Evolutionary conservation across 176 grass and related monocot genomes (phyloP).

Genomic region (Oryza glumipatula): DNA sequence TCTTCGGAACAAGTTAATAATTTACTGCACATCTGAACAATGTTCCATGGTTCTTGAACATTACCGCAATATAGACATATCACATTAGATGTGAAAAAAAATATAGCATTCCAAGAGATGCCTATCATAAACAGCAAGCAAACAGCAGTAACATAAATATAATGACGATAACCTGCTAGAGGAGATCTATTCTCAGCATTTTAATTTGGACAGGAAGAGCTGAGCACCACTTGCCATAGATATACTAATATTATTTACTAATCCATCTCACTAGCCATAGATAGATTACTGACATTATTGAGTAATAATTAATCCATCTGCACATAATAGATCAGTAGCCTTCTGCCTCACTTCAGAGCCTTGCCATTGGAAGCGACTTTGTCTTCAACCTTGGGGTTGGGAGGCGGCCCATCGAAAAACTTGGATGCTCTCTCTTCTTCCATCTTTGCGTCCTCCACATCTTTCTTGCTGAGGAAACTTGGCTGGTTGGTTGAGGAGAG

Average conservation of each 20-base stretch:
- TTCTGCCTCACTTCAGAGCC: conserved; percentile 28
- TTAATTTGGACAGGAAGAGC: not conserved
- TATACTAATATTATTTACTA: not conserved
- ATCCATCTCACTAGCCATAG: not conserved
- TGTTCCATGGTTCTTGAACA: not conserved
- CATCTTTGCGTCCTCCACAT: conserved; percentile 60
- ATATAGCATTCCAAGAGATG: not conserved
- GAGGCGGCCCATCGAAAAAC: conserved; percentile 41
- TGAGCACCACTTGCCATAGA: not conserved
- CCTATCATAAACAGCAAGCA: not conserved
- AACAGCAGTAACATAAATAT: not conserved
- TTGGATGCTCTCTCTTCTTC: conserved; percentile 49
- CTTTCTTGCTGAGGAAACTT: conserved; percentile 84
- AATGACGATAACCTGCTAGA: not conserved
- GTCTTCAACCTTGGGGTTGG: conserved; percentile 19
- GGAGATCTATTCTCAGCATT: conserved; percentile 30
- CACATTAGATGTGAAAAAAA: not conserved
- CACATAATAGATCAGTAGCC: conserved; percentile 5
- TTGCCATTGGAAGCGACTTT: conserved; percentile 19
- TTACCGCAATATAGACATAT: not conserved
- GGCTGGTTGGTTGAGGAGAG: conserved; percentile 96
- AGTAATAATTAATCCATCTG: not conserved
- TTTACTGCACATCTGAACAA: not conserved
- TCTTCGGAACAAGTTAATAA: not conserved
- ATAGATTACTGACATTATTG: not conserved